Evolutionary conservation across 495 filamentous ascomycete genomes (phyloP).

Genomic region (Xylaria intraflava): DNA sequence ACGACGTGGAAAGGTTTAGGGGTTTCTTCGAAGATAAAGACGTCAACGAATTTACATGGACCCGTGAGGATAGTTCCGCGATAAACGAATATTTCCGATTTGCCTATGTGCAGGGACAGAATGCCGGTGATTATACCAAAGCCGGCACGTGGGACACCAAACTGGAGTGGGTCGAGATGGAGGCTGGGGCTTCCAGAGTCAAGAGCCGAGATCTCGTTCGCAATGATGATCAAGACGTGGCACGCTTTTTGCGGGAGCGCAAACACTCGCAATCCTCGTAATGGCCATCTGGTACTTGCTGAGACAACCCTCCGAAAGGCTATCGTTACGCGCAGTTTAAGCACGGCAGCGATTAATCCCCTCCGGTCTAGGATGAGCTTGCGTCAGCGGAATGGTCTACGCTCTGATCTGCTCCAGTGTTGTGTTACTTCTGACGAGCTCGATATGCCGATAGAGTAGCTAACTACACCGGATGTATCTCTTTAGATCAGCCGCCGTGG

Average conservation of each 20-base stretch:
- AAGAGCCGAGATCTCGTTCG: constrained; percentile 17
- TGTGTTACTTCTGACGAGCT: neutral
- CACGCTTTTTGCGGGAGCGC: constrained; percentile 15
- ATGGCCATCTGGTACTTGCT: neutral
- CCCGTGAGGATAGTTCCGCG: constrained; percentile 31
- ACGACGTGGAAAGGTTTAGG: constrained; percentile 84
- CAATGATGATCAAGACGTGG: constrained; percentile 8
- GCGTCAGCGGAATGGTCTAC: neutral
- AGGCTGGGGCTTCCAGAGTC: constrained; percentile 37
- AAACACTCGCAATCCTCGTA: neutral
- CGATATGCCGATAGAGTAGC: neutral
- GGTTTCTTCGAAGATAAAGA: constrained; percentile 48
- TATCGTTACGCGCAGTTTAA: neutral
- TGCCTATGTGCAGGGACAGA: constrained; percentile 65
- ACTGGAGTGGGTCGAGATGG: constrained; percentile 61
- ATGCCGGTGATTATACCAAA: constrained; percentile 67
- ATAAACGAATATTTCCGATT: constrained; percentile 78
- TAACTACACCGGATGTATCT: neutral
- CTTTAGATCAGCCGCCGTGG: neutral
- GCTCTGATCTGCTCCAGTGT: too few relatives aligned
- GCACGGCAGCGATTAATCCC: neutral
- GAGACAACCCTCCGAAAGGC: neutral
- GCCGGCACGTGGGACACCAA: constrained; percentile 69
- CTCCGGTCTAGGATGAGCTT: neutral
- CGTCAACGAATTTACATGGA: constrained; percentile 42